Base-by-base conservation (phyloP, 2,329 filamentous ascomycete species). In the Acrocalymma vagum region DNA sequence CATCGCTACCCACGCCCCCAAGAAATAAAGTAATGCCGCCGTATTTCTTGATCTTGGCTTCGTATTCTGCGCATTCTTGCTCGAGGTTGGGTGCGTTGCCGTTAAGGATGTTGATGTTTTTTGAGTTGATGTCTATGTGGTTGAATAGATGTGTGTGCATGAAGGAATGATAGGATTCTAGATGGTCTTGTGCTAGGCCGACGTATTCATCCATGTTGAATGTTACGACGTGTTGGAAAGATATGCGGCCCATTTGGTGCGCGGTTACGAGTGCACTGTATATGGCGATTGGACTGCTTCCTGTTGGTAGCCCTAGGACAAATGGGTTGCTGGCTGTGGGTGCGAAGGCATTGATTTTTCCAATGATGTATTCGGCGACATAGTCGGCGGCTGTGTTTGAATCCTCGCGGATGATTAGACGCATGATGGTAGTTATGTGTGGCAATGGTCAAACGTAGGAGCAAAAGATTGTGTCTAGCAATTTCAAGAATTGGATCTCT, bases 191-290 rank as follows among this genome's bases (percentile, higher is more conserved):
- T 22, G 89, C 86, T 49, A 95, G 81, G 42, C 87, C 88, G 53
- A 94, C 88, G 62, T 95, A 95, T 73, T 95, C 90, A 72, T 95
- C 90, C 90, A 94, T 94, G 72, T 94, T 94, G 78, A 95, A 95
- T 17, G 90, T 95, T 63, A 94, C 82, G 61, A 95, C 88, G 86
- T 95, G 83, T 63, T 86, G 85, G 68, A 95, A 95, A 1, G 89
- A 93, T 61, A 95, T 85, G 64, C 89, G 73, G 61, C 85, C 85
- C 52, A 81, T 78, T 72, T 88, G 88, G 76, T 85, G 84, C 63
- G 80, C 81, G 58, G 81, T 72, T 31, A 94, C 89, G 17, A 95
- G 80, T 55, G 85, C 79, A 67, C 84, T 83, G 75, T 95, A 95
- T 53, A 94, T 84, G 35, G 82, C 78, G 47, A 91, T 81, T 2